Base-by-base conservation (phyloP, 2,329 filamentous ascomycete genomes). In the Orbilia javanica region DNA sequence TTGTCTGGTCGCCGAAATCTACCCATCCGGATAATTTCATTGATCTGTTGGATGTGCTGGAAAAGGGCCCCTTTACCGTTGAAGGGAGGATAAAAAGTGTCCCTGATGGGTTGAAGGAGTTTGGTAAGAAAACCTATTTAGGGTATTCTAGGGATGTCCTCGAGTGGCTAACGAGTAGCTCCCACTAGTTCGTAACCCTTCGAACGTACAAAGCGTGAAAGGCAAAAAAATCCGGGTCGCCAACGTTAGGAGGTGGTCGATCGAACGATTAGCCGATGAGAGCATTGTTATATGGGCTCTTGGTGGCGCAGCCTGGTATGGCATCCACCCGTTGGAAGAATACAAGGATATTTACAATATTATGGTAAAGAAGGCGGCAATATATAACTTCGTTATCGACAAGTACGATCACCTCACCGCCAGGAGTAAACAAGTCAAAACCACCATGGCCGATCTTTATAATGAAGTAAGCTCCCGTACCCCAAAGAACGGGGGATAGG, bases 251-350 rank as follows among this genome's bases (percentile, higher is more conserved):
- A 79, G 75, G 31, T 81, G 80, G 70, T 77, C 71, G 25, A 80
- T 82, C 15, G 79, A 81, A 46, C 60, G 74, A 15, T 55, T 74
- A 10, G 29, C 53, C n/a, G 80, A 81, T 44, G 79, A 79, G 27
- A 66, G 65, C 22, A 80, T 80, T 29, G 78, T 79, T 22, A 81
- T 82, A 13, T 82, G 81, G 81, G 80, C 79, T 11, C 67, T 82
- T 4, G 81, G 81, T 1, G 48, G 60, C 3, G 71, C 74, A 22
- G 81, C 76, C 11, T 82, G 81, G 81, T 82, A 81, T 29, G 73
- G 77, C 7, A 79, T 82, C 22, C 55, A 48, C 11, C 81, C 80
- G 15, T 57, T 80, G 18, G 29, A 70, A 27, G 78, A 75, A 42
- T 82, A 81, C 46, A 36, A 50, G 31, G 18, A 71, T 0, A 79